A percentile compares a stretch with the other conserved stretches of the same genome.
Evolutionary conservation across 1,284 basidiomycete species (phyloP).

Genomic region (Puccinia coronata): DNA sequence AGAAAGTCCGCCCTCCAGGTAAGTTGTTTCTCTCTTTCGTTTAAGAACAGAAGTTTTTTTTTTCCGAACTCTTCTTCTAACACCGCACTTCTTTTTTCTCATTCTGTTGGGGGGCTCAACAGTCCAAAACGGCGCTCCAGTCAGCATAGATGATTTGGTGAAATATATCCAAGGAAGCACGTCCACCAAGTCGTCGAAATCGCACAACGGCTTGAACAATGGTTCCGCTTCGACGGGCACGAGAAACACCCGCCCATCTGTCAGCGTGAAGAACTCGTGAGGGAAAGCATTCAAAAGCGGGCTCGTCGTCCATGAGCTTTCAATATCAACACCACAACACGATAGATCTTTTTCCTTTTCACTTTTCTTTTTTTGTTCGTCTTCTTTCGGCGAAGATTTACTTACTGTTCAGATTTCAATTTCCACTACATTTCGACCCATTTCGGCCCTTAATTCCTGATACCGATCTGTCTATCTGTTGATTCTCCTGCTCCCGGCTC

Average conservation of each 20-base stretch:
- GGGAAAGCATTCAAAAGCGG: not conserved
- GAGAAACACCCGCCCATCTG: not conserved
- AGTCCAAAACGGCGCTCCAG: constrained; percentile 8
- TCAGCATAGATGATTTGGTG: constrained; percentile 47
- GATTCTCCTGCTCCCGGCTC: no score
- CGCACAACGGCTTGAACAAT: constrained; percentile 14
- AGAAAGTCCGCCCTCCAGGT: constrained; percentile 31
- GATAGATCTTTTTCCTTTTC: not conserved
- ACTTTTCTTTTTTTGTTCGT: not conserved
- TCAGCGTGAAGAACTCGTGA: not conserved
- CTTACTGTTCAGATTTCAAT: not conserved
- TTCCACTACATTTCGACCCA: not conserved
- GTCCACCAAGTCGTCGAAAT: constrained; percentile 31
- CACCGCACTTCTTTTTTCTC: constrained; percentile 9
- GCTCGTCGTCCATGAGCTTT: not conserved
- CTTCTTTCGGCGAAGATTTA: not conserved
- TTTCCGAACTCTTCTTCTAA: not conserved
- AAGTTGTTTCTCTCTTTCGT: not conserved
- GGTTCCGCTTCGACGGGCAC: not conserved
- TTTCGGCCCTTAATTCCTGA: not conserved
- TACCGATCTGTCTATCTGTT: no score
- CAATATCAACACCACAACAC: no score
- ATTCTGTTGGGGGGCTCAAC: not conserved
- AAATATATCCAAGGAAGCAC: constrained; percentile 44
- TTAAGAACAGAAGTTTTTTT: not conserved